These are phyloP conservation scores for Trichoderma breve DNA, from an alignment of 2,329 filamentous ascomycete genomes.

Conservation along the genomic window DNA sequence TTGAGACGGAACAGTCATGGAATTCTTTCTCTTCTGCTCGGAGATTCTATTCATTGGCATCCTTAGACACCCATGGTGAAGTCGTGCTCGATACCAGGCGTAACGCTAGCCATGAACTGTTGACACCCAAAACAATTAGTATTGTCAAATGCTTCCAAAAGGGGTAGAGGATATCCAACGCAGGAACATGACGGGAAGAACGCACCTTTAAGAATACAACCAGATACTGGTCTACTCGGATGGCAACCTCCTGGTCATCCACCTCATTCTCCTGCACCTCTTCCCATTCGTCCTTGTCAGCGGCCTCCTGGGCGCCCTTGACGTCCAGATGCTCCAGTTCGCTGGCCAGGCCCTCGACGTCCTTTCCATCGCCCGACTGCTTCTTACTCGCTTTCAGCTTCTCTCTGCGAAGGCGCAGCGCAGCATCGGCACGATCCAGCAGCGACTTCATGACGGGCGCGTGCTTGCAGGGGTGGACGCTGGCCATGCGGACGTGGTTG, in stretches of 20 bases:
- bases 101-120: slow-evolving; percentile 81
- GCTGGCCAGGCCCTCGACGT: slow-evolving; percentile 83
- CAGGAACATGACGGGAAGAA: neutral
- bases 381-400: slow-evolving; percentile 66
- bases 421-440: slow-evolving; percentile 90
- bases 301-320: slow-evolving; percentile 50
- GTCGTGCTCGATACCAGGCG: slow-evolving; percentile 94
- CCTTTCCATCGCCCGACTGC: slow-evolving; percentile 42
- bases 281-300: slow-evolving; percentile 62
- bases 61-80: slow-evolving; percentile 89
- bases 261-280: slow-evolving; percentile 59
- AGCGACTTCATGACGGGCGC: slow-evolving; percentile 97
- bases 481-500: slow-evolving; percentile 90
- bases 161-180: neutral
- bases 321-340: slow-evolving; percentile 67
- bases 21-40: neutral
- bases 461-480: slow-evolving; percentile 95
- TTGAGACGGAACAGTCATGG: neutral
- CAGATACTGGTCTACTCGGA: slow-evolving; percentile 84
- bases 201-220: slow-evolving; percentile 80
- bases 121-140: neutral
- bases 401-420: slow-evolving; percentile 81
- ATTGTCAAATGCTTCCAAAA: neutral
- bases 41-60: neutral
- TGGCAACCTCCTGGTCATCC: slow-evolving; percentile 72